Percentiles rank a stretch among this genome's conserved stretches.
phyloP scores from a whole-genome alignment of 2,329 filamentous ascomycete genomes.

The Fusarium sp. region DNA sequence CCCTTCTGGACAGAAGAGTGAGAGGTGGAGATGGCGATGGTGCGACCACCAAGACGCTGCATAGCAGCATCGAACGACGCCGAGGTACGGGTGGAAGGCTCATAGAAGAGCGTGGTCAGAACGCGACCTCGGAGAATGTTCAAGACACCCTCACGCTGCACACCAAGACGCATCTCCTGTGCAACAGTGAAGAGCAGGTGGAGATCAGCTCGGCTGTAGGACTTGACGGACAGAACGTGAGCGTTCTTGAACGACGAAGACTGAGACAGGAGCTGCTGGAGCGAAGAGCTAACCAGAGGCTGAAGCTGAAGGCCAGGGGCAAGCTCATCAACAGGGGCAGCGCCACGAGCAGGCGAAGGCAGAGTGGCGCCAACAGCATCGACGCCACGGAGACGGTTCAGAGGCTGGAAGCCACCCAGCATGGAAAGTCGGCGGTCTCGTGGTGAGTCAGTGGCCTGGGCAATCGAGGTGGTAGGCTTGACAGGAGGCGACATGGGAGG shows the following conservation, averaged over 20 bases:
- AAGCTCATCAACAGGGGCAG: slow-evolving; percentile 58
- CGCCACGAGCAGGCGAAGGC: slow-evolving; percentile 40
- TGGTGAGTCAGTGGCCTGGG: slow-evolving; percentile 53
- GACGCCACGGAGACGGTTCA: slow-evolving; percentile 49
- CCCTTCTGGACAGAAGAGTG: slow-evolving; percentile 94
- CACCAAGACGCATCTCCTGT: slow-evolving; percentile 95
- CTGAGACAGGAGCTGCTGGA: slow-evolving; percentile 79
- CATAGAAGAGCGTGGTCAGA: slow-evolving; percentile 94
- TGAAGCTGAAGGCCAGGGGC: slow-evolving; percentile 60
- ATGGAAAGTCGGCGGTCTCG: slow-evolving; percentile 50
- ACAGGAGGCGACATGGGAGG: slow-evolving; percentile 68
- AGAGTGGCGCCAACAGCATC: slow-evolving; percentile 39
- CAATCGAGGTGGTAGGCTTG: slow-evolving; percentile 61
- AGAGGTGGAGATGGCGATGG: slow-evolving; percentile 82
- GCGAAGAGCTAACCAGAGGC: slow-evolving; percentile 66
- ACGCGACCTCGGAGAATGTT: slow-evolving; percentile 88
- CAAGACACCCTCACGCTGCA: slow-evolving; percentile 90
- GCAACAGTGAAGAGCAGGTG: slow-evolving; percentile 96
- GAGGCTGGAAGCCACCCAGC: slow-evolving; percentile 47
- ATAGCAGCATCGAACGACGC: slow-evolving; percentile 97
- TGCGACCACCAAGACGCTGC: slow-evolving; percentile 94
- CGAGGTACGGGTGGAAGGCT: slow-evolving; percentile 95
- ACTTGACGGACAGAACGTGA: slow-evolving; percentile 90
- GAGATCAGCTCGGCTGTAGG: slow-evolving; percentile 88
- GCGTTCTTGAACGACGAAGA: slow-evolving; percentile 87